These are phyloP conservation scores for Cerioporus squamosus DNA, from an alignment of 1,284 basidiomycete genomes.

Conservation along the genomic window DNA sequence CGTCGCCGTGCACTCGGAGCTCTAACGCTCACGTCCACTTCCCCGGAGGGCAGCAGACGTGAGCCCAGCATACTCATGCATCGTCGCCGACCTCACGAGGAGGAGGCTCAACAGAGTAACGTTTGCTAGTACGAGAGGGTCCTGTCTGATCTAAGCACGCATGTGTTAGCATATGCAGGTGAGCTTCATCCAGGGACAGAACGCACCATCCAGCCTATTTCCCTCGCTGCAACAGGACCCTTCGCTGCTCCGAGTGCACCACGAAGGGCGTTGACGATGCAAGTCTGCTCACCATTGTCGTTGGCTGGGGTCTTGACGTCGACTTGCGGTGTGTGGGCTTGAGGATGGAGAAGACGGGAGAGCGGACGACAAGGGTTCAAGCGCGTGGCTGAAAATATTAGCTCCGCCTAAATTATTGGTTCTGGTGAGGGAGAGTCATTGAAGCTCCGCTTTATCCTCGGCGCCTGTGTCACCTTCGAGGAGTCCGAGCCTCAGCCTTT, in stretches of 20 bases:
- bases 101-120: conserved; percentile 33
- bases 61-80: conserved; percentile 52
- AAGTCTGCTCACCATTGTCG: conserved; percentile 51
- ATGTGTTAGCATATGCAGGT: conserved; percentile 13
- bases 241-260: conserved; percentile 40
- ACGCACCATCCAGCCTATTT: conserved; percentile 61
- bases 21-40: conserved; percentile 53
- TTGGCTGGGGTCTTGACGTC: conserved; percentile 27
- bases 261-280: conserved; percentile 18
- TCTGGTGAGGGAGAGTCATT: not conserved
- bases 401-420: conserved; percentile 8
- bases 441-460: too few relatives aligned
- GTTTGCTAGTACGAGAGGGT: conserved; percentile 31
- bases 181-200: conserved; percentile 43
- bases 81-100: conserved; percentile 25
- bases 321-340: conserved; percentile 30
- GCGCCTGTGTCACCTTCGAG: too few relatives aligned
- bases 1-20: conserved; percentile 61
- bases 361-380: conserved; percentile 10
- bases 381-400: not conserved
- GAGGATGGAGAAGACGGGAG: conserved; percentile 34
- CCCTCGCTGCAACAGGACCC: conserved; percentile 26
- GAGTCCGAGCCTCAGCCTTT: too few relatives aligned
- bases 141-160: conserved; percentile 13
- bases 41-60: conserved; percentile 29